Conservation (phyloP, 768 basidiomycete genomes). For the Pulveroboletus sp. region DNA sequence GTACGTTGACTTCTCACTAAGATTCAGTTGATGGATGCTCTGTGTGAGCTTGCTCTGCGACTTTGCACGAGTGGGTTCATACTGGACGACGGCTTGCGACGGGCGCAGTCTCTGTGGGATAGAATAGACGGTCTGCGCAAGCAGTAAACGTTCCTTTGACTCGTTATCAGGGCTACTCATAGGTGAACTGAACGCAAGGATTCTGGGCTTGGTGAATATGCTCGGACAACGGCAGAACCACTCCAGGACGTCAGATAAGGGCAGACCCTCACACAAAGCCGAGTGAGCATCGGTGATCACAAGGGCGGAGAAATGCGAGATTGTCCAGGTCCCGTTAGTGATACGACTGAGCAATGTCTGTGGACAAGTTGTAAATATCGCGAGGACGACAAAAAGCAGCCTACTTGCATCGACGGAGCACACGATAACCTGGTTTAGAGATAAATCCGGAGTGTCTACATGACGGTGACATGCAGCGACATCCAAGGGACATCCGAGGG, state of each 20-base stretch:
- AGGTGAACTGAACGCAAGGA: constrained; percentile 40
- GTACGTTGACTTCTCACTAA: constrained; percentile 33
- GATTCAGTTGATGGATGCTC: constrained; percentile 46
- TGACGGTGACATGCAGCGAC: constrained; percentile 11
- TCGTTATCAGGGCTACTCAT: constrained; percentile 30
- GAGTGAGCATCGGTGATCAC: constrained; percentile 43
- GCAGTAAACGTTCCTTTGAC: constrained; percentile 38
- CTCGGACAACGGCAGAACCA: constrained; percentile 42
- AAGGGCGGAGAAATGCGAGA: constrained; percentile 45
- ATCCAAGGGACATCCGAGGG: constrained; percentile 15
- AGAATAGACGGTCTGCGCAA: constrained; percentile 40
- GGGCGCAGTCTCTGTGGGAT: constrained; percentile 38
- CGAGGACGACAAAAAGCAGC: constrained; percentile 1
- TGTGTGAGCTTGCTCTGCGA: constrained; percentile 44
- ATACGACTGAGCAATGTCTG: constrained; percentile 44
- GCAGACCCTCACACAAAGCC: constrained; percentile 36
- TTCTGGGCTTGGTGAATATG: constrained; percentile 37
- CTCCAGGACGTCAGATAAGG: constrained; percentile 43
- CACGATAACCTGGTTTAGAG: constrained; percentile 37
- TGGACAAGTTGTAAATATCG: constrained; percentile 3
- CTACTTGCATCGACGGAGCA: constrained; percentile 39
- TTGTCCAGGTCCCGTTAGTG: constrained; percentile 33
- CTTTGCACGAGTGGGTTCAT: constrained; percentile 38
- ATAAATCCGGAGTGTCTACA: constrained; percentile 15
- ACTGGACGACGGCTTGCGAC: constrained; percentile 52